These are phyloP conservation scores for Willaertia magna DNA, from an alignment of 208 protist species.

Conservation along the genomic window DNA sequence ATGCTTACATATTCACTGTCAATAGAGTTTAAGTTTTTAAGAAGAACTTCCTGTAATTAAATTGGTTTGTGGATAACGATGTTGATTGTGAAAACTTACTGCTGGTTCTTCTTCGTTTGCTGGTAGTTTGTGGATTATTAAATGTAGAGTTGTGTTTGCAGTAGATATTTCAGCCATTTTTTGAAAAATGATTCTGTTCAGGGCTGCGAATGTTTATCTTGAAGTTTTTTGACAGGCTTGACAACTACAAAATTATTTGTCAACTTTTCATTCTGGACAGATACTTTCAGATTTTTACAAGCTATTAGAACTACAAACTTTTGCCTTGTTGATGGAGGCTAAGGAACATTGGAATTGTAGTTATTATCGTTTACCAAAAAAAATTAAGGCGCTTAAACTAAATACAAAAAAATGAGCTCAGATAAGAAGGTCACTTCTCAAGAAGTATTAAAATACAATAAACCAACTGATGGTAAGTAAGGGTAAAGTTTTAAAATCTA, in stretches of 20 bases:
- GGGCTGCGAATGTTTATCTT: not conserved
- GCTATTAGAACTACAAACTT: too few species aligned
- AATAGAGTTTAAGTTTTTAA: not conserved
- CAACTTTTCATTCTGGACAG: not conserved
- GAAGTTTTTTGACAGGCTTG: not conserved
- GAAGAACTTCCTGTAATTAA: not conserved
- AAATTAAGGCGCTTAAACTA: too few species aligned
- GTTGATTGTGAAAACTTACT: not conserved
- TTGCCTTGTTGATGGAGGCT: too few species aligned
- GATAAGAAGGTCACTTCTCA: not conserved
- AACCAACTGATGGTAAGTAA: not conserved
- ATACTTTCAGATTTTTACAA: too few species aligned
- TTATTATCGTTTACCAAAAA: too few species aligned
- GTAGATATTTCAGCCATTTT: too few species aligned
- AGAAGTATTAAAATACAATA: not conserved
- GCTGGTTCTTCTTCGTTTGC: not conserved
- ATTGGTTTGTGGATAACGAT: not conserved
- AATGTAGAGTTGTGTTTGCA: not conserved
- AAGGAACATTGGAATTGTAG: too few species aligned
- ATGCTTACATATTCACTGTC: not conserved
- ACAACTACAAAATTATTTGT: not conserved
- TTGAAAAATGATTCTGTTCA: too few species aligned
- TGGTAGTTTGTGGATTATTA: not conserved
- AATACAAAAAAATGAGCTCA: too few species aligned
- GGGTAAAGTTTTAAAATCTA: not conserved